Evolutionary conservation across 371 early-diverging fungal species (phyloP).

Genomic region (Funneliformis caledonium): DNA sequence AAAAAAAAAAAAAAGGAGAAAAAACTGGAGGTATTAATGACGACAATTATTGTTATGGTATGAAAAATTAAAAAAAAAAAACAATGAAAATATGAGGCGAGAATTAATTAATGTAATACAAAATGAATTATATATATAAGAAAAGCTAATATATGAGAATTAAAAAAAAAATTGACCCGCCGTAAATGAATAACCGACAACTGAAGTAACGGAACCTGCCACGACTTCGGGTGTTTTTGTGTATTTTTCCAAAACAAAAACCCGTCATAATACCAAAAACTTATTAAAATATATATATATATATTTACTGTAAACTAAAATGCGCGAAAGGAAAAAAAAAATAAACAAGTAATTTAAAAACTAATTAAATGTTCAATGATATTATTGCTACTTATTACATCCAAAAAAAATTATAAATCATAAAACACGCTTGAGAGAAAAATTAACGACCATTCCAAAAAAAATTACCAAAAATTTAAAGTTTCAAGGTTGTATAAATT

Average conservation of each 20-base stretch:
- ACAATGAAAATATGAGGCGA: neutral
- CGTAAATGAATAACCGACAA: neutral
- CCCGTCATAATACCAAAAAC: neutral
- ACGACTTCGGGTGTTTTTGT: slow-evolving; percentile 5
- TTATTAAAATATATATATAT: neutral
- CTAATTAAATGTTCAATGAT: neutral
- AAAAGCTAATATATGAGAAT: neutral
- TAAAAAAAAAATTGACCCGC: slow-evolving; percentile 7
- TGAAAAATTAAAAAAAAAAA: too few species aligned
- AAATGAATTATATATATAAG: too few species aligned
- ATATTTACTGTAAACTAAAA: neutral
- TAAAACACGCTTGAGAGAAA: neutral
- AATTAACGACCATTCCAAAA: neutral
- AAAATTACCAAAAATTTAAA: slow-evolving; percentile 6
- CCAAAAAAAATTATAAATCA: neutral
- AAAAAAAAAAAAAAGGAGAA: neutral
- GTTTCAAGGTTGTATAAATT: slow-evolving; percentile 34
- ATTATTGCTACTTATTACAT: neutral
- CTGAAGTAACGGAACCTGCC: slow-evolving; percentile 24
- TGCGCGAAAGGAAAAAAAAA: neutral
- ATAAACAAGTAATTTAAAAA: neutral
- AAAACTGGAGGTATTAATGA: neutral
- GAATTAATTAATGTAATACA: neutral
- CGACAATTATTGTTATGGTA: slow-evolving; percentile 2
- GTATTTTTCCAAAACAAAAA: slow-evolving; percentile 19